Percentiles rank a stretch among this genome's conserved stretches.
These are phyloP conservation scores for Globisporangium takayamanum DNA, from an alignment of 352 stramenopile genomes.

Conservation along the genomic window DNA sequence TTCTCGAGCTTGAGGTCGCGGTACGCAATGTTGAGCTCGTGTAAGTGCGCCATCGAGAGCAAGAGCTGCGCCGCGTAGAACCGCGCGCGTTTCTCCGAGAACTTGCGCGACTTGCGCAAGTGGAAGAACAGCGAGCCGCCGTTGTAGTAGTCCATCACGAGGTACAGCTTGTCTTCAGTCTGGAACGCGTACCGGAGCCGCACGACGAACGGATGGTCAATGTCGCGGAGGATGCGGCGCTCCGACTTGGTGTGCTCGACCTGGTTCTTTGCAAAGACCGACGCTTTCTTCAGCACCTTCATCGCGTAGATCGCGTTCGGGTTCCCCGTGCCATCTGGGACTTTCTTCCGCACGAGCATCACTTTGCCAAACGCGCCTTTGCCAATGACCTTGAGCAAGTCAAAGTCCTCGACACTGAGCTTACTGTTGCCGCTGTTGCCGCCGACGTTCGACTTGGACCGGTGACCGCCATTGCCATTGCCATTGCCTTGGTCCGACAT, in stretches of 20 bases:
- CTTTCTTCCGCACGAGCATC: constrained; percentile 92
- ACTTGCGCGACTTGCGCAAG: constrained; percentile 86
- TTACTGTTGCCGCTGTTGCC: constrained; percentile 43
- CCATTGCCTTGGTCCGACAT: constrained; percentile 45
- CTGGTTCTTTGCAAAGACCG: constrained; percentile 90
- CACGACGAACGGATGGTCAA: constrained; percentile 91
- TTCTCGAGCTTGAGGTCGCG: constrained; percentile 95
- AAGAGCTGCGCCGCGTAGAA: constrained; percentile 91
- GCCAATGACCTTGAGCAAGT: constrained; percentile 93
- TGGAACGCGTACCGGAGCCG: constrained; percentile 92
- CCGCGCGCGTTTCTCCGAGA: constrained; percentile 81
- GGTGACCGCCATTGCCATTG: constrained; percentile 13
- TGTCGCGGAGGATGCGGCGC: constrained; percentile 85
- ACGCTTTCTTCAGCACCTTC: constrained; percentile 91
- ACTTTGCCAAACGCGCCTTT: constrained; percentile 96
- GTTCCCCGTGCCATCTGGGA: constrained; percentile 52
- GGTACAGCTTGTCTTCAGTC: constrained; percentile 89
- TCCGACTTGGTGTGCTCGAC: constrained; percentile 92
- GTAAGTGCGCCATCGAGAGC: constrained; percentile 89
- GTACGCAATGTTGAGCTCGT: constrained; percentile 92
- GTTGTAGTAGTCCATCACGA: constrained; percentile 93
- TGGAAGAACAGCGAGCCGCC: constrained; percentile 91
- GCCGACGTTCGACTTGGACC: constrained; percentile 39
- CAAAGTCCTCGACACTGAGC: constrained; percentile 90
- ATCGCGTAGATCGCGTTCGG: constrained; percentile 89